Conservation (phyloP, 1,284 basidiomycete species). For the Rhodotorula sp. region DNA sequence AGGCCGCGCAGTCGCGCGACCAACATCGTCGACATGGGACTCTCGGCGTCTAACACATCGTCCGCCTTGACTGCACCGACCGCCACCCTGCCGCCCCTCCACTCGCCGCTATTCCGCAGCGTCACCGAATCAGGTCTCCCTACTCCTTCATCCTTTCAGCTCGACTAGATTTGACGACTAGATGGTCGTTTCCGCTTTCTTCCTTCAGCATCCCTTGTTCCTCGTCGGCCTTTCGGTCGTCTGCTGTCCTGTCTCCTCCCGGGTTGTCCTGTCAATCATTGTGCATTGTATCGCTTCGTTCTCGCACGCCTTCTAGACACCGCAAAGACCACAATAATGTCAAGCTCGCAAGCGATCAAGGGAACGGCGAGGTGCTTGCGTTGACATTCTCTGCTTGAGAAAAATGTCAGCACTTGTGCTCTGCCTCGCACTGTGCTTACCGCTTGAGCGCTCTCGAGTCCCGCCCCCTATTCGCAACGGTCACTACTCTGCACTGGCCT, state of each 20-base stretch:
- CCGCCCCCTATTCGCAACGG: no score
- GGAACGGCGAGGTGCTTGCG: no score
- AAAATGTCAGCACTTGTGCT: no score
- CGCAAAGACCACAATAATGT: no score
- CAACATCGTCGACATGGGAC: background rate
- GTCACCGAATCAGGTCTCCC: background rate
- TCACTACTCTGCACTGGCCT: no score
- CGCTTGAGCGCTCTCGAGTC: no score
- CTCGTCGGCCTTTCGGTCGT: background rate
- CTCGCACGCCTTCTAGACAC: background rate
- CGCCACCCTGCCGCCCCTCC: conserved; percentile 14
- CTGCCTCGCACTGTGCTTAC: no score
- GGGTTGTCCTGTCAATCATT: background rate
- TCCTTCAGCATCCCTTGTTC: background rate
- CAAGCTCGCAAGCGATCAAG: no score
- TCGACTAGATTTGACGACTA: background rate
- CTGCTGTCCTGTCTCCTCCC: background rate
- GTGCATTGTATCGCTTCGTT: no score
- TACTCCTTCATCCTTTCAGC: background rate
- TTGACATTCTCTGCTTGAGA: no score
- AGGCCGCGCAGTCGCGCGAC: background rate
- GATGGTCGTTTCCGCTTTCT: background rate
- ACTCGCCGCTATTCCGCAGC: conserved; percentile 21
- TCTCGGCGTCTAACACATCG: background rate
- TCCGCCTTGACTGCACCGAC: conserved; percentile 9